These are phyloP conservation scores for Vaccinium macrocarpon DNA, from an alignment of 148 eudicot species.

Conservation along the genomic window DNA sequence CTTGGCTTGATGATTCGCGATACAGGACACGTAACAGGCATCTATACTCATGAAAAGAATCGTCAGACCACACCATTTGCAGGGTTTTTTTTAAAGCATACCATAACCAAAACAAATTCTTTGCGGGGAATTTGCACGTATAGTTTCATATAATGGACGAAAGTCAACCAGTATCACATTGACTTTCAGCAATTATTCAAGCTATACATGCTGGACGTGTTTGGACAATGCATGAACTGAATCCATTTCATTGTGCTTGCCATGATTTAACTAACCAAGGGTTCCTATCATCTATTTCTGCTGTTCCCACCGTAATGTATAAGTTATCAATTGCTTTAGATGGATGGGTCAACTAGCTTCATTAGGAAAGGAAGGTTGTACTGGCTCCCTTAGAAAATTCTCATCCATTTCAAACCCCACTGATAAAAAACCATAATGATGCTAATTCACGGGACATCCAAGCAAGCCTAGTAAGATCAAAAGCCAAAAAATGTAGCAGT, in stretches of 20 bases:
- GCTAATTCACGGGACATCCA: not conserved
- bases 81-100: not conserved
- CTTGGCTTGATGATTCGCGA: conserved; percentile 67
- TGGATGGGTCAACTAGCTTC: not conserved
- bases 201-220: not conserved
- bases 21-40: conserved; percentile 79
- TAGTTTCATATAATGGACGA: not conserved
- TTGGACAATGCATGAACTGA: not conserved
- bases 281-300: not conserved
- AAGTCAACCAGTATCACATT: not conserved
- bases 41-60: conserved; percentile 34
- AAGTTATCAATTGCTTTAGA: conserved; percentile 1
- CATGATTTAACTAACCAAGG: not conserved
- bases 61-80: not conserved
- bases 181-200: not conserved
- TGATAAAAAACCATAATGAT: not conserved
- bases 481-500: not conserved
- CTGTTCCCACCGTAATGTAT: not conserved
- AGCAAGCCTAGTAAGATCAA: conserved; percentile 3
- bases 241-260: not conserved
- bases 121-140: not conserved
- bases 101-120: not conserved
- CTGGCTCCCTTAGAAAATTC: not conserved
- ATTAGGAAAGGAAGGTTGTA: not conserved
- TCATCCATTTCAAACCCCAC: not conserved